Evolutionary conservation across 805 yeast genomes (phyloP).

Genomic region (Yamadazyma olivae): DNA sequence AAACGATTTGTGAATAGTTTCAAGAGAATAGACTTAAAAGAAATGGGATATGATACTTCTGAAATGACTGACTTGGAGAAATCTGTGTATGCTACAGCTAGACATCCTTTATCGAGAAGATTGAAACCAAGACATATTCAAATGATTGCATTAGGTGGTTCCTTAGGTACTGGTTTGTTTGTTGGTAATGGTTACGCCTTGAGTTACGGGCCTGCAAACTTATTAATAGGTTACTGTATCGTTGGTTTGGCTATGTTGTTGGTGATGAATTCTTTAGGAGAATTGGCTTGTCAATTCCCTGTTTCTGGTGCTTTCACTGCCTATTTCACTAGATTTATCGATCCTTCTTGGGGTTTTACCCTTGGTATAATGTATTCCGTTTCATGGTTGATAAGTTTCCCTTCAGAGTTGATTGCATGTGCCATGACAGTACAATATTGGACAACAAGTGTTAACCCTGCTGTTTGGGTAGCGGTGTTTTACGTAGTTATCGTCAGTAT

Average conservation of each 20-base stretch:
- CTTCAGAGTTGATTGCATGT: conserved; percentile 37
- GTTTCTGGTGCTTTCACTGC: conserved; percentile 37
- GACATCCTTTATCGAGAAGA: conserved; percentile 44
- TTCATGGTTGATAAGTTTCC: conserved; percentile 34
- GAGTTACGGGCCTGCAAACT: conserved; percentile 40
- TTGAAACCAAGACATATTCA: conserved; percentile 66
- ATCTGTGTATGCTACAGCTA: conserved; percentile 31
- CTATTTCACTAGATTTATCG: conserved; percentile 34
- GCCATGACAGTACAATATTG: conserved; percentile 34
- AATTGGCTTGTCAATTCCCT: conserved; percentile 50
- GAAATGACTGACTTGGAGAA: conserved; percentile 37
- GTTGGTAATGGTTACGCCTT: conserved; percentile 45
- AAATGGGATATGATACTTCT: conserved; percentile 39
- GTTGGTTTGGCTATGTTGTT: conserved; percentile 55
- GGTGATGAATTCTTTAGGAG: conserved; percentile 62
- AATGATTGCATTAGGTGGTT: conserved; percentile 70
- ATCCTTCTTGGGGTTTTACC: conserved; percentile 35
- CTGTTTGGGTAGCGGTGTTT: conserved; percentile 35
- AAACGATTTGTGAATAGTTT: conserved; percentile 30
- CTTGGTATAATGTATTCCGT: conserved; percentile 32
- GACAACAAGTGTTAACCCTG: conserved; percentile 28
- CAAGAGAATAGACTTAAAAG: conserved; percentile 36
- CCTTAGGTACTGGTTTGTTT: conserved; percentile 64
- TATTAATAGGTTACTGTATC: conserved; percentile 52
- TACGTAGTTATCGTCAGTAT: conserved; percentile 24